Evolutionary conservation across 2,329 filamentous ascomycete genomes (phyloP).

Genomic region (Epichloe amarillans): DNA sequence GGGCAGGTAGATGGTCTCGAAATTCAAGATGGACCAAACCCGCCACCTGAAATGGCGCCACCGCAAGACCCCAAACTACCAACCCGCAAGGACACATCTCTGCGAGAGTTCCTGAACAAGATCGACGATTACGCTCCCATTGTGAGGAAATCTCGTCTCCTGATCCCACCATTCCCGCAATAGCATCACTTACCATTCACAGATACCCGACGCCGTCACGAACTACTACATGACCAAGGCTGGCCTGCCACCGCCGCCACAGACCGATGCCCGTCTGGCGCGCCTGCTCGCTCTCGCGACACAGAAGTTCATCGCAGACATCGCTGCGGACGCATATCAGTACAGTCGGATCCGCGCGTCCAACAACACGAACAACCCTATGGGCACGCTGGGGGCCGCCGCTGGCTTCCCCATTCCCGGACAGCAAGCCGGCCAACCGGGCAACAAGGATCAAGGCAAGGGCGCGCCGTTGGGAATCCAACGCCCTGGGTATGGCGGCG

Average conservation of each 20-base stretch:
- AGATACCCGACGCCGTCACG: constrained; percentile 96
- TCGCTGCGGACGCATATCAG: constrained; percentile 94
- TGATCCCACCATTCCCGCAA: not conserved
- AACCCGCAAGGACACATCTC: constrained; percentile 77
- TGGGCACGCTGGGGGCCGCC: constrained; percentile 70
- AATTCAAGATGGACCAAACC: constrained; percentile 6
- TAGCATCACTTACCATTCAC: not conserved
- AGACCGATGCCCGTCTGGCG: constrained; percentile 80
- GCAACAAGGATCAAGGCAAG: constrained; percentile 43
- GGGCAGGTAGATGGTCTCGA: constrained; percentile 11
- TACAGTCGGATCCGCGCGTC: constrained; percentile 93
- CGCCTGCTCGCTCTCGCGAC: constrained; percentile 93
- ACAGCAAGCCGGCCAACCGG: constrained; percentile 43
- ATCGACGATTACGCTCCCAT: constrained; percentile 99
- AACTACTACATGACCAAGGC: constrained; percentile 96
- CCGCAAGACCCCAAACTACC: constrained; percentile 50
- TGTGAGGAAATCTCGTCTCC: constrained; percentile 37
- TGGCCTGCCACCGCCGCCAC: constrained; percentile 81
- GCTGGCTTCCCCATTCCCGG: constrained; percentile 55
- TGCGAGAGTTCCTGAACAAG: constrained; percentile 86
- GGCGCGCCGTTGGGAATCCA: constrained; percentile 57
- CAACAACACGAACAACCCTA: constrained; percentile 74
- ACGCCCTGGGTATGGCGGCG: constrained; percentile 70
- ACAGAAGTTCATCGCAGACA: constrained; percentile 96
- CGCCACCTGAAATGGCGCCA: constrained; percentile 30